Evolutionary conservation across 352 stramenopile species (phyloP), one percentile per base, ranked within the genome.

Genomic region (Phytophthora idaei): DNA sequence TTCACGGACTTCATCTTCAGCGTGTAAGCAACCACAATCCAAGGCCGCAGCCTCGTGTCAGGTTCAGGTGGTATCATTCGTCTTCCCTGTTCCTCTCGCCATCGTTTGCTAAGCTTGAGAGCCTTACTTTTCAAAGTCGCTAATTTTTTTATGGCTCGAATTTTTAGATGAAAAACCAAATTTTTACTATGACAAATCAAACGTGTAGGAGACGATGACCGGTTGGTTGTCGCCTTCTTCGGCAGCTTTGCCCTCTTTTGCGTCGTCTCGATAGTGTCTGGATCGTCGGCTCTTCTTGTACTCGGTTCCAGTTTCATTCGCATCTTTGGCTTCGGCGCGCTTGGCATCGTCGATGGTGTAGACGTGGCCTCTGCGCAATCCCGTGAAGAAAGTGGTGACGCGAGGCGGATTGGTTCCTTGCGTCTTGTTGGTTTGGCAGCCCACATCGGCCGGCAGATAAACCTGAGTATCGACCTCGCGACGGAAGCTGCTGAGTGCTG

Each of bases 391-490:
- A n/a, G 80, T 93, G 42, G 85, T 81, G 15, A 90, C 84, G 27
- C 79, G 78, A 1, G 83, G 80, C 2, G 90, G 90, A 69, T 97
- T 98, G 11, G 84, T 98, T 34, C 90, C 93, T 29, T 65, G 69
- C 25, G 87, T 76, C 32, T 90, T 84, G 59, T 65, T 81, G 3
- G 93, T 98, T 69, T 98, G 93, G n/a, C 82, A 96, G 15, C 65
- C 47, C 48, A 78, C 76, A 7, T 90, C 75, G 0, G 61, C 47
- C 2, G 83, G 80, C 34, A 95, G 37, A 64, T 93, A 98, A 10
- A 97, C 88, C 62, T 98, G 95, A 14, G 90, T 94, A 37, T 97
- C 82, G 34, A 80, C 80, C 56, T 97, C 90, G 14, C 81, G 80
- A 49, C 90, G 78, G 77, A 98, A 98, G 72, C 94, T 84, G 57